Evolutionary conservation across 1,284 basidiomycete species (phyloP), one percentile per base, ranked within the genome.

Genomic region (Cryptococcus sp.): DNA sequence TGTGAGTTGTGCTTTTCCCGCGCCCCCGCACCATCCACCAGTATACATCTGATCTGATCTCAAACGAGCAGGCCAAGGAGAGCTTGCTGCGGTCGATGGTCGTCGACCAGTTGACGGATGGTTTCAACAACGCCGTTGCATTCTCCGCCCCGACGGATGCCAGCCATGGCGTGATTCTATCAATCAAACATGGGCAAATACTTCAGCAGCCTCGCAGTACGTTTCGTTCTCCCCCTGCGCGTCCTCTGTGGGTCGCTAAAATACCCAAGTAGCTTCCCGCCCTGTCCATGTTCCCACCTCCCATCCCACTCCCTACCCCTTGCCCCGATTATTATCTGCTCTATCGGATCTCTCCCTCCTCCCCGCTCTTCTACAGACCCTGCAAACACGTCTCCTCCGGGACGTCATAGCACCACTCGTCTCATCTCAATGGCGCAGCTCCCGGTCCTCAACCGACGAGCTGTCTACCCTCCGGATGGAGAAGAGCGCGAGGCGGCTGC

Each of bases 51-150:
- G 28, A 33, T 33, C 28, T 5, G 28, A 33, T 9, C 4, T 33
- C n/a, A n/a, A 33, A 33, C 28, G 13, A 1, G 16, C 43, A 60
- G 68, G 49, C 42, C 33, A 63, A 59, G 21, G 38, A 56, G 38
- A 42, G 37, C 20, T 48, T 66, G 13, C 49, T 67, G 20, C 46
- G 49, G 13, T 59, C 60, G 1, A 62, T 67, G 59, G 48, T 68
- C 11, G 48, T 58, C 1, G 66, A 66, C 35, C 68, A 69, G 48
- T 38, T 66, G n/a, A 60, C 61, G 0, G 66, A 65, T n/a, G 70
- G 65, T 0, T 68, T 65, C 45, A 33, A 39, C 3, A 45, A 59
- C 13, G 61, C 64, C 2, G 52, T 71, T 13, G 57, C 59, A 4
- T 56, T 65, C 24, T 43, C 61, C 4, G 21, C 37, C 5, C 18